These are phyloP conservation scores for Zygoascus biomembranicola DNA, from an alignment of 805 yeast genomes.

Conservation along the genomic window DNA sequence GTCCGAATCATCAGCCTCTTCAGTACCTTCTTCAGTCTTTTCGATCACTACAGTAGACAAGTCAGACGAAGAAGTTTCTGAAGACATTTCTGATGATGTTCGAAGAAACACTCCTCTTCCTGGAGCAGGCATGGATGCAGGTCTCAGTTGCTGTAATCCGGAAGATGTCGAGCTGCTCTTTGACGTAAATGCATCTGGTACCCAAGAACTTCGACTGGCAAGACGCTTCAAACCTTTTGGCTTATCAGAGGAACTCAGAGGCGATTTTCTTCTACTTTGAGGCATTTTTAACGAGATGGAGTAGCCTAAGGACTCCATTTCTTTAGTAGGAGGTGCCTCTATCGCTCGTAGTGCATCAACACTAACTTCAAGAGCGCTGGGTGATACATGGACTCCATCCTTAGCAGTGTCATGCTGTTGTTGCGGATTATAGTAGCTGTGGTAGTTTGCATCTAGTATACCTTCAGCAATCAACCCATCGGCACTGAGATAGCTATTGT, in stretches of 20 bases:
- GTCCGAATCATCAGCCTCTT: background rate
- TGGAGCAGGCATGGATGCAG: background rate
- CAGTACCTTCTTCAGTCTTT: too few species aligned
- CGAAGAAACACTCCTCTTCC: background rate
- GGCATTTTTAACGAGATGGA: background rate
- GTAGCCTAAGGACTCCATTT: background rate
- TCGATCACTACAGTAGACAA: background rate
- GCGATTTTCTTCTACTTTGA: background rate
- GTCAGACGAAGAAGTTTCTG: background rate
- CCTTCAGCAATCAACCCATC: background rate
- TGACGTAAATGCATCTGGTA: too few species aligned
- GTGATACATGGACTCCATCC: background rate
- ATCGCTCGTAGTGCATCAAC: background rate
- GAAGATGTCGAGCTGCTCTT: too few species aligned
- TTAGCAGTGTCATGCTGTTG: background rate
- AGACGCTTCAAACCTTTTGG: background rate
- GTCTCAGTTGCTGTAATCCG: too few species aligned
- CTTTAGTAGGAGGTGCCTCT: background rate
- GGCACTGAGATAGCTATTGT: background rate
- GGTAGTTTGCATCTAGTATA: background rate
- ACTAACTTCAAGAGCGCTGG: background rate
- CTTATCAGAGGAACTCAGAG: background rate
- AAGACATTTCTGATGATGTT: background rate
- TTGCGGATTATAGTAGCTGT: background rate
- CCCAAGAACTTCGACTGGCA: background rate